phyloP scores from a whole-genome alignment of 139 green algal species.

The Tetradesmus obliquus region DNA sequence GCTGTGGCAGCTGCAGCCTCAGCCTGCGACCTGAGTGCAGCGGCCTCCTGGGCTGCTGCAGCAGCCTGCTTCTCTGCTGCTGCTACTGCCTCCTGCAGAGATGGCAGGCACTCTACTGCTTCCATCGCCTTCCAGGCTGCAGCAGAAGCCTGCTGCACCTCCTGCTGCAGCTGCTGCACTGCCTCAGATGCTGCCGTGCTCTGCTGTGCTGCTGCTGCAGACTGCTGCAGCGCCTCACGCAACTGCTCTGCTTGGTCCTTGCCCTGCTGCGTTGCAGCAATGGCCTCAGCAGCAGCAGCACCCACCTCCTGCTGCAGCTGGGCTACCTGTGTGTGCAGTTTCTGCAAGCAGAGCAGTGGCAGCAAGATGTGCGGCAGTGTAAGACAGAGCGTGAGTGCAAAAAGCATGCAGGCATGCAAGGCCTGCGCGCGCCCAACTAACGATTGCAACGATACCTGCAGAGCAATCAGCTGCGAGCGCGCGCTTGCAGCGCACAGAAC shows the following conservation, averaged over 20 bases:
- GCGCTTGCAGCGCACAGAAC: too few relatives aligned
- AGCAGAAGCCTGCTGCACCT: not conserved
- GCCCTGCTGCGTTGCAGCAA: not conserved
- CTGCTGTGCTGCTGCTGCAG: not conserved
- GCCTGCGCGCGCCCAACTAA: too few relatives aligned
- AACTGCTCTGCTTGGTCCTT: conserved; percentile 6
- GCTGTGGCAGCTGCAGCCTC: not conserved
- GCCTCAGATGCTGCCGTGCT: not conserved
- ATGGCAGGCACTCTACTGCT: not conserved
- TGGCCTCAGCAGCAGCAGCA: not conserved
- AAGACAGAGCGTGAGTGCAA: not conserved
- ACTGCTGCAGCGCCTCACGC: not conserved
- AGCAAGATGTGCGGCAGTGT: not conserved
- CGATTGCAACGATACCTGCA: too few relatives aligned
- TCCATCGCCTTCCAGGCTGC: not conserved
- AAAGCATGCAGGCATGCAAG: too few relatives aligned
- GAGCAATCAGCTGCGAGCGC: too few relatives aligned
- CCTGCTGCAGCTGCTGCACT: not conserved
- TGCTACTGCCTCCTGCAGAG: not conserved
- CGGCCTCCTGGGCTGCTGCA: not conserved
- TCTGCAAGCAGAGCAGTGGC: not conserved
- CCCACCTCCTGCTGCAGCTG: not conserved
- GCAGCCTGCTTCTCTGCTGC: not conserved
- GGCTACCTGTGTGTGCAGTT: not conserved
- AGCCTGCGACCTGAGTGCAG: not conserved